These are phyloP conservation scores for Pestalotiopsis sp. DNA, from an alignment of 2,329 filamentous ascomycete genomes.

Conservation along the genomic window DNA sequence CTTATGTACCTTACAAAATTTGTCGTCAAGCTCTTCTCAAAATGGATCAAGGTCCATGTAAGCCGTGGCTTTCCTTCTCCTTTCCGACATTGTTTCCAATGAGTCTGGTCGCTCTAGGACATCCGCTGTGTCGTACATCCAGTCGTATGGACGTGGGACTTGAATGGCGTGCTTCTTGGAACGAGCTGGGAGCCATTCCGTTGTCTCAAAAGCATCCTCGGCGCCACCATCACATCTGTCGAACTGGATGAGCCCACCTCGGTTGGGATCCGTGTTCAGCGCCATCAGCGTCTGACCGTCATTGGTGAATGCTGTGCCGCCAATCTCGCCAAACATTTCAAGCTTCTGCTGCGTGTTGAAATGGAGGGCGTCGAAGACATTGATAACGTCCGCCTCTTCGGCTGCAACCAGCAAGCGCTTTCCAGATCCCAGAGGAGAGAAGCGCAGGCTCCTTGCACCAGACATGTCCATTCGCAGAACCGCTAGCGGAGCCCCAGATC, in stretches of 20 bases:
- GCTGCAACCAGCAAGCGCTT: conserved; percentile 69
- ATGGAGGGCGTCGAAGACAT: conserved; percentile 68
- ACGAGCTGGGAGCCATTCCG: conserved; percentile 8
- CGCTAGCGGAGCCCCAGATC: conserved; percentile 47
- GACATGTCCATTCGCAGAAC: conserved; percentile 67
- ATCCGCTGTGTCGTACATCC: conserved; percentile 25
- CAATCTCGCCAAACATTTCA: conserved; percentile 76
- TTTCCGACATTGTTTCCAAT: conserved; percentile 27
- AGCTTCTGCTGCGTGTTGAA: conserved; percentile 69
- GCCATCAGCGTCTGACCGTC: conserved; percentile 70
- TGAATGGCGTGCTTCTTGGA: conserved; percentile 15
- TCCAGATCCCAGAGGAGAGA: conserved; percentile 72
- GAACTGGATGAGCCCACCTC: conserved; percentile 69
- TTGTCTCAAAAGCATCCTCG: conserved; percentile 32
- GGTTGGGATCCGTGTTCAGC: conserved; percentile 64
- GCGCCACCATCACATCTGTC: conserved; percentile 47
- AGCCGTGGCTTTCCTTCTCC: conserved; percentile 28
- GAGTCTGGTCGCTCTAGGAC: conserved; percentile 21
- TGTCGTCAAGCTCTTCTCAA: conserved; percentile 2
- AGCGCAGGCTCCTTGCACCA: conserved; percentile 68
- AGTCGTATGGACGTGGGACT: conserved; percentile 26
- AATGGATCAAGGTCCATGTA: conserved; percentile 17
- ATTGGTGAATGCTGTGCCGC: conserved; percentile 66
- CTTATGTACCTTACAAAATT: neutral
- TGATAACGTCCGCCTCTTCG: conserved; percentile 75